A percentile compares a stretch with the other conserved stretches of the same genome.
Conservation (phyloP, 2,329 filamentous ascomycete genomes). For the Ophiostoma ulmi region DNA sequence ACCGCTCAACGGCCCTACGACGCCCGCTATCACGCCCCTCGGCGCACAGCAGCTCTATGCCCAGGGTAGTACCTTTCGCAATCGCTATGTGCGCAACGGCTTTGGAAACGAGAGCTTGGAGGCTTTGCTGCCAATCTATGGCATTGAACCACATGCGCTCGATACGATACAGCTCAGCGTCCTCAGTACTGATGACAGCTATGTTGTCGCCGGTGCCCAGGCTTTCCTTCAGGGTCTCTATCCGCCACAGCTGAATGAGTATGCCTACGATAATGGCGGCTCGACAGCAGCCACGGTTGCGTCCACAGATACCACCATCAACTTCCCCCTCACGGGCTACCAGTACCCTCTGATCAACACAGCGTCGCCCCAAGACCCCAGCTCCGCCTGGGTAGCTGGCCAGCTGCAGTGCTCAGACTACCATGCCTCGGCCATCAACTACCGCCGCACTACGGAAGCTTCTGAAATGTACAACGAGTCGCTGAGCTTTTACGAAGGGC, state of each 20-base stretch:
- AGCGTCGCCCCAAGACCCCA: conserved; percentile 35
- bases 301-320: conserved; percentile 47
- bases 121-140: conserved; percentile 37
- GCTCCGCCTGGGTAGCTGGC: conserved; percentile 43
- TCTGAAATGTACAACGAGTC: conserved; percentile 29
- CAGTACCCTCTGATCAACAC: conserved; percentile 65
- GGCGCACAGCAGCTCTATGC: conserved; percentile 50
- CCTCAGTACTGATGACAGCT: conserved; percentile 40
- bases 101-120: conserved; percentile 28
- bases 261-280: conserved; percentile 37
- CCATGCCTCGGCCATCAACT: conserved; percentile 32
- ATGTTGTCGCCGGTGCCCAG: conserved; percentile 61
- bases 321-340: conserved; percentile 69
- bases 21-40: conserved; percentile 44
- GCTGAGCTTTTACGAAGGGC: conserved; percentile 39
- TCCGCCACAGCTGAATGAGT: conserved; percentile 54
- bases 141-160: conserved; percentile 42
- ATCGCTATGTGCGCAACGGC: conserved; percentile 42
- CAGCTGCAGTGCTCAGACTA: conserved; percentile 39
- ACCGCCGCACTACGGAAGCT: conserved; percentile 29
- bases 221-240: conserved; percentile 84
- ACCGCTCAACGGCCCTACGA: conserved; percentile 35
- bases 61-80: conserved; percentile 46
- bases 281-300: conserved; percentile 27
- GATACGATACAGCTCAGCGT: conserved; percentile 46